phyloP scores from a whole-genome alignment of 495 filamentous ascomycete species.

The Trichoderma virens region DNA sequence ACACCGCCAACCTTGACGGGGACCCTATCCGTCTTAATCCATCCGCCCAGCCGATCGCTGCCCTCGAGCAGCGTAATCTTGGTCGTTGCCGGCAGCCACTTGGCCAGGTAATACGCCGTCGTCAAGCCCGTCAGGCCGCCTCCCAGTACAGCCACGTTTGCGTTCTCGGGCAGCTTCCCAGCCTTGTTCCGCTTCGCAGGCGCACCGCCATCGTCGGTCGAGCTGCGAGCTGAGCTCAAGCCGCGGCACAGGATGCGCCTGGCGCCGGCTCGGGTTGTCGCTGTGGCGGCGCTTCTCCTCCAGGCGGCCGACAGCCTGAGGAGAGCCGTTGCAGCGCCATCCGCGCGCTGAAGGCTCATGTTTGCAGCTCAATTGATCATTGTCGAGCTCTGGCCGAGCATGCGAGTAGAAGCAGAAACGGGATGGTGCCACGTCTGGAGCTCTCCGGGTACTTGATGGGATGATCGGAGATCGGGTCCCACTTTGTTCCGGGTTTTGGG shows the following conservation, averaged over 20 bases:
- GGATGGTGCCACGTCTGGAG: not conserved
- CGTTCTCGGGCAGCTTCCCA: conserved; percentile 23
- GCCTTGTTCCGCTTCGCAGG: not conserved
- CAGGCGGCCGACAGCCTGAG: not conserved
- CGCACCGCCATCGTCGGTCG: not conserved
- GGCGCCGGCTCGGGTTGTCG: not conserved
- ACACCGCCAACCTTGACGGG: conserved; percentile 41
- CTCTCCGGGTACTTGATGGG: not conserved
- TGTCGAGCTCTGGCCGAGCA: not conserved
- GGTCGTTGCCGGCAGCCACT: conserved; percentile 42
- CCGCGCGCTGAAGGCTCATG: conserved; percentile 4
- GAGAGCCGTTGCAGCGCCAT: conserved; percentile 2
- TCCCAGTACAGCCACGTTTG: conserved; percentile 65
- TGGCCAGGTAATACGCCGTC: conserved; percentile 64
- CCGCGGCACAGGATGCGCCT: not conserved
- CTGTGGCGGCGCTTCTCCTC: not conserved
- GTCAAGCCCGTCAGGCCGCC: conserved; percentile 88
- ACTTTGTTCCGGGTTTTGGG: not conserved
- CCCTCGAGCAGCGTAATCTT: conserved; percentile 74
- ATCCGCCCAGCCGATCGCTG: conserved; percentile 63
- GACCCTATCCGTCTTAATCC: conserved; percentile 64
- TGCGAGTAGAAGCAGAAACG: too few relatives aligned
- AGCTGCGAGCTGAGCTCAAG: not conserved
- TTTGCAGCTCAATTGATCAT: not conserved
- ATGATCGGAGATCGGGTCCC: conserved; percentile 8